Base-by-base conservation (phyloP, 495 filamentous ascomycete species). In the Lentithecium fluviatile region DNA sequence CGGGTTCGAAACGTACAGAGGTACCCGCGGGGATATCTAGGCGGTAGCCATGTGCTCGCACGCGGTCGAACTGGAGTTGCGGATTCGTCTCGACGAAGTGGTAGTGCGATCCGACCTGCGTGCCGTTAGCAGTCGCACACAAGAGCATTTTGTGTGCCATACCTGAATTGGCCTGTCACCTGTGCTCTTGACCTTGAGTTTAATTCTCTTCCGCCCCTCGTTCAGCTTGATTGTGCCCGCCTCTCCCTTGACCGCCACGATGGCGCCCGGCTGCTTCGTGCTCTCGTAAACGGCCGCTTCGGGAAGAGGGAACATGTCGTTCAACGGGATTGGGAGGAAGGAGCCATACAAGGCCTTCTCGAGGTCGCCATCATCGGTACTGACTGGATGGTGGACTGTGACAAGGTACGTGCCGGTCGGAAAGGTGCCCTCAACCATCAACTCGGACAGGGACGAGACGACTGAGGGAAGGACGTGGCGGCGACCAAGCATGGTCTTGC, bases 341-440 rank as follows among this genome's bases (percentile, higher is more conserved):
- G 87, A 91, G 15, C 93, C 91, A 72, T 97, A 97, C 8, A 98
- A 76, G 0, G 94, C 95, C 55, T 84, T 83, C 49, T 83, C 85
- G 13, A 98, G 79, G 68, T 97, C 84, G 3, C 94, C 95, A 67
- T 97, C 90, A 58, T 96, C 88, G 60, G 83, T 86, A 66, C 83
- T 83, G 72, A 98, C 87, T 20, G 94, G 94, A 70, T 94, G 79
- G 73, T 96, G 91, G 21, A 98, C 89, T 0, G 94, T 98, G 1
- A 98, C 94, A 17, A 98, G 84, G 70, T 96, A 97, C 13, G 92
- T 97, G 34, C 94, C 95, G 8, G 79, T 85, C 2, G 82, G 85
- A 64, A 98, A 98, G 0, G 94, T 98, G 37, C 95, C 94, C 74
- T 98, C 94, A 57, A 97, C 86, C 78, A 92, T 89, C 60, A 98